These are phyloP conservation scores for Priceomyces medius DNA, from an alignment of 805 yeast species.

Conservation along the genomic window DNA sequence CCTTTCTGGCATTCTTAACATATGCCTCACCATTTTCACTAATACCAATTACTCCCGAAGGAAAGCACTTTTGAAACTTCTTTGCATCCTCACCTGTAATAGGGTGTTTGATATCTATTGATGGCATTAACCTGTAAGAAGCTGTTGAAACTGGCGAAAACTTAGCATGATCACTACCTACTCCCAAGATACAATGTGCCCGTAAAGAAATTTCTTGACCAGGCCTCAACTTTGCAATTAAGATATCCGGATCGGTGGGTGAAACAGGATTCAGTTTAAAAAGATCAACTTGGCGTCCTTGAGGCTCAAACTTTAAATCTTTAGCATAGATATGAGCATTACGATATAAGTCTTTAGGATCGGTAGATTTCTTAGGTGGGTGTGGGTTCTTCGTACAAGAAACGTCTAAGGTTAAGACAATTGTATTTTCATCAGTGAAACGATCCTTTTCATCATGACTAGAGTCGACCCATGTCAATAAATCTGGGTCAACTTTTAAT, in stretches of 20 bases:
- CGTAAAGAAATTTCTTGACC: conserved; percentile 92
- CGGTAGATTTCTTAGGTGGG: conserved; percentile 73
- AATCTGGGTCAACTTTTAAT: conserved; percentile 86
- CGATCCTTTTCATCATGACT: conserved; percentile 59
- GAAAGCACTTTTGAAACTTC: conserved; percentile 85
- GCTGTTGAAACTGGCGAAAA: conserved; percentile 98
- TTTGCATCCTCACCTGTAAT: conserved; percentile 74
- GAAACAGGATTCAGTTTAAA: conserved; percentile 67
- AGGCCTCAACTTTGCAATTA: conserved; percentile 90
- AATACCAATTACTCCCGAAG: conserved; percentile 86
- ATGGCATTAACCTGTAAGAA: conserved; percentile 89
- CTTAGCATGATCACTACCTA: conserved; percentile 95
- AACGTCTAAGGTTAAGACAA: conserved; percentile 78
- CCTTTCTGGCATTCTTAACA: conserved; percentile 88
- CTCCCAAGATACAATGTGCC: conserved; percentile 87
- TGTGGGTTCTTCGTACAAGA: conserved; percentile 83
- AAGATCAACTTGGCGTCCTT: conserved; percentile 76
- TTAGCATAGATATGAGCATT: conserved; percentile 87
- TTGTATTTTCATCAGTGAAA: conserved; percentile 84
- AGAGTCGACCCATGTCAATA: conserved; percentile 77
- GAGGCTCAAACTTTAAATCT: conserved; percentile 87
- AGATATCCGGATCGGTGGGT: conserved; percentile 84
- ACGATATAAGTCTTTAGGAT: conserved; percentile 79
- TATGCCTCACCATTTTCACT: conserved; percentile 65
- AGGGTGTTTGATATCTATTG: conserved; percentile 70